Percentiles rank a stretch among this genome's conserved stretches.
Conservation (phyloP, 78 protist genomes). For the Mastigamoeba balamuthi region DNA sequence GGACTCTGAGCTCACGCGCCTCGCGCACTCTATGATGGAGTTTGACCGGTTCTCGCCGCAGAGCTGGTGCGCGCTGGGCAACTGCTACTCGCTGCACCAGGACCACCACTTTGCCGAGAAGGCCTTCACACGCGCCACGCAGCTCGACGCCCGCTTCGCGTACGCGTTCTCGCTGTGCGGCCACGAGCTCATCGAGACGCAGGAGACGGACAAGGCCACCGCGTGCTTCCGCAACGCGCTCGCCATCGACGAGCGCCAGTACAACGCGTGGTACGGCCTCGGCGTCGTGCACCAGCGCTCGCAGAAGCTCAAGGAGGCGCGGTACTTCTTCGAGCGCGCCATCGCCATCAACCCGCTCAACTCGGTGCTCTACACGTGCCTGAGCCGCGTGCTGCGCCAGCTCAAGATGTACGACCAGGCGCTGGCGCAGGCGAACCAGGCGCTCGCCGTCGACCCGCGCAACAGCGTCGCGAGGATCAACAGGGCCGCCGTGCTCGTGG, state of each 20-base stretch:
- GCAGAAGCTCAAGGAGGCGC: slow-evolving; percentile 44
- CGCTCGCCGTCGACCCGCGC: slow-evolving; percentile 5
- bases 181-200: slow-evolving; percentile 39
- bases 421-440: neutral
- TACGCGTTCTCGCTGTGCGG: slow-evolving; percentile 65
- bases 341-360: slow-evolving; percentile 24
- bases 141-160: slow-evolving; percentile 38
- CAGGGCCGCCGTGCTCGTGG: neutral
- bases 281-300: slow-evolving; percentile 21
- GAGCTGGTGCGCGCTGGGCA: slow-evolving; percentile 56
- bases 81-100: slow-evolving; percentile 43
- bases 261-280: slow-evolving; percentile 58
- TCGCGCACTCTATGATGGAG: slow-evolving; percentile 9
- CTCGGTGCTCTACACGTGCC: slow-evolving; percentile 45
- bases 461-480: slow-evolving; percentile 13
- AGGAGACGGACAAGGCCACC: slow-evolving; percentile 41
- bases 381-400: slow-evolving; percentile 20
- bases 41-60: slow-evolving; percentile 14
- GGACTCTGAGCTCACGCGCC: slow-evolving; percentile 12
- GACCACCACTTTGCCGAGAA: slow-evolving; percentile 53
- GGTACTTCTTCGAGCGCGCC: slow-evolving; percentile 26
- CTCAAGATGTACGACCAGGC: neutral
- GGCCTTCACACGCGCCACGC: slow-evolving; percentile 45
- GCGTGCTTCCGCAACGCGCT: slow-evolving; percentile 34
- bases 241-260: slow-evolving; percentile 43